These are phyloP conservation scores for Chrysanthemum seticuspe DNA, from an alignment of 129 eudicot species.

Conservation along the genomic window DNA sequence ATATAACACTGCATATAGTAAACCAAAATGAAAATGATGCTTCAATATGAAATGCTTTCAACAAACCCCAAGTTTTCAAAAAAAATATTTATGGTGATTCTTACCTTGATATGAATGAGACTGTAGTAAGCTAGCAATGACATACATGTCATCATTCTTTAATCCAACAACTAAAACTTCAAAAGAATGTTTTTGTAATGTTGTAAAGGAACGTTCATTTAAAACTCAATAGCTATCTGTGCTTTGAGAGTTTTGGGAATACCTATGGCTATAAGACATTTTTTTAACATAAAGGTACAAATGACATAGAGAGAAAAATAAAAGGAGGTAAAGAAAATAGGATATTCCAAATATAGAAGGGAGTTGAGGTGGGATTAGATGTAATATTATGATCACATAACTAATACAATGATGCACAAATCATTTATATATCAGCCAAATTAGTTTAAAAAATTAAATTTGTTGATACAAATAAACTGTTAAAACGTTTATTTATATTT, in stretches of 20 bases:
- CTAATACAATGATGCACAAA: too few species aligned
- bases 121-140: background rate
- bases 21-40: too few species aligned
- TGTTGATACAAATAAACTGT: too few species aligned
- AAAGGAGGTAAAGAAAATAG: background rate
- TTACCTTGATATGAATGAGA: slow-evolving; percentile 20
- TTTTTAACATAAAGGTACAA: too few species aligned
- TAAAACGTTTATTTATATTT: too few species aligned
- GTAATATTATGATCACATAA: too few species aligned
- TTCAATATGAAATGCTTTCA: too few species aligned
- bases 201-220: slow-evolving; percentile 3
- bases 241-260: background rate
- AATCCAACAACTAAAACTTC: slow-evolving; percentile 8
- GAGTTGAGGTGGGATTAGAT: too few species aligned
- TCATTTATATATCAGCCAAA: too few species aligned
- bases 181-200: background rate
- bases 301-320: background rate
- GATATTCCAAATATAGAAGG: background rate
- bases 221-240: background rate
- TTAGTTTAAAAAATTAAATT: too few species aligned
- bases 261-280: background rate
- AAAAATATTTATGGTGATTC: background rate
- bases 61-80: background rate
- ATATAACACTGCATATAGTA: too few species aligned
- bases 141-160: background rate